A percentile compares a stretch with the other conserved stretches of the same genome.
Conservation (phyloP, 1,284 basidiomycete species). For the Polyporus tsugae region DNA sequence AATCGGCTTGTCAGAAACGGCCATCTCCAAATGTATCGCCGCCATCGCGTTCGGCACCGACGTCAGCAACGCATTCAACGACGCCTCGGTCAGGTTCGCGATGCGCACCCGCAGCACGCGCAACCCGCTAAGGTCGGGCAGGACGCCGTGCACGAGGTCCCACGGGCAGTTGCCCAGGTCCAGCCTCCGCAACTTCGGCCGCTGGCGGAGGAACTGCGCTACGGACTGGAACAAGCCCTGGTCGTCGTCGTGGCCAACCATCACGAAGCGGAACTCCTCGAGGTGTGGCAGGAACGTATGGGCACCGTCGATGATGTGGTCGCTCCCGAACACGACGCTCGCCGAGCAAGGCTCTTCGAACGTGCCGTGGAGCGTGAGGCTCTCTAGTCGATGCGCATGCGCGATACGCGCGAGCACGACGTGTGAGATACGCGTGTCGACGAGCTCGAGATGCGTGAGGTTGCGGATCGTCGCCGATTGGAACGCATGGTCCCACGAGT, state of each 20-base stretch:
- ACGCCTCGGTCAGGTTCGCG: conserved; percentile 51
- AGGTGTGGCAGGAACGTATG: conserved; percentile 71
- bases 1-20: conserved; percentile 56
- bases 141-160: conserved; percentile 59
- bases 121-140: conserved; percentile 58
- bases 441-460: conserved; percentile 71
- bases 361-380: conserved; percentile 69
- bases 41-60: conserved; percentile 57
- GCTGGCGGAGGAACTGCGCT: conserved; percentile 57
- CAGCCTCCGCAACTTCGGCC: conserved; percentile 57
- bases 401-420: conserved; percentile 67
- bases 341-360: conserved; percentile 66
- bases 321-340: conserved; percentile 66
- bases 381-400: conserved; percentile 64
- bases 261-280: conserved; percentile 65
- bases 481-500: conserved; percentile 72
- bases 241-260: conserved; percentile 69
- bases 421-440: conserved; percentile 70
- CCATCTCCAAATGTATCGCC: conserved; percentile 60
- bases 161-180: conserved; percentile 71
- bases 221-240: conserved; percentile 59
- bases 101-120: conserved; percentile 65
- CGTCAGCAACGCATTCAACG: conserved; percentile 50
- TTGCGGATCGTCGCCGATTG: conserved; percentile 66
- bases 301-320: conserved; percentile 62